These are phyloP conservation scores for Tetracladium setigerum DNA, from an alignment of 495 filamentous ascomycete genomes.

Conservation along the genomic window DNA sequence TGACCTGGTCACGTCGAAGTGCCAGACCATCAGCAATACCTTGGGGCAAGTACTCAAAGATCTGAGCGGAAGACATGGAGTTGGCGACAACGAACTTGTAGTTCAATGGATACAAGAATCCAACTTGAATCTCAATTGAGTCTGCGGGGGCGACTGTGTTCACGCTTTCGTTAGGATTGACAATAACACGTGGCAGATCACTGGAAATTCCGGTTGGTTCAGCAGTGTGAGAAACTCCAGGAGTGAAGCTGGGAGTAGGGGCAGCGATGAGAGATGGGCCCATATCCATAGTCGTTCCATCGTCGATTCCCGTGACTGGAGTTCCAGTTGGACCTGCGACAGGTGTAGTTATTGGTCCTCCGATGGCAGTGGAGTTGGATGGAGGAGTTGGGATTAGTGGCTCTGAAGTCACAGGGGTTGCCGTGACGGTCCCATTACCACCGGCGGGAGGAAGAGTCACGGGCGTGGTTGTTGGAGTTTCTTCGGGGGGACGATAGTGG, in stretches of 20 bases:
- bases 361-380: background rate
- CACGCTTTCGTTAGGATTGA: constrained; percentile 38
- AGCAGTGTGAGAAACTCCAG: constrained; percentile 7
- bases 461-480: background rate
- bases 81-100: constrained; percentile 73
- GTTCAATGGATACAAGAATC: constrained; percentile 71
- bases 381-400: background rate
- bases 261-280: constrained; percentile 21
- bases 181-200: constrained; percentile 65
- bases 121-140: constrained; percentile 67
- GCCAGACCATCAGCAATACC: constrained; percentile 63
- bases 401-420: background rate
- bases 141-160: constrained; percentile 41
- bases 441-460: constrained; percentile 3
- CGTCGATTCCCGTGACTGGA: constrained; percentile 14
- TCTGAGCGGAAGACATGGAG: constrained; percentile 67
- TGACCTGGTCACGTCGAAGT: constrained; percentile 40
- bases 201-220: constrained; percentile 34
- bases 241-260: constrained; percentile 12
- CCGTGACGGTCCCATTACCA: background rate
- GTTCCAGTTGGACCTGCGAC: constrained; percentile 7
- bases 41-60: constrained; percentile 72
- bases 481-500: background rate
- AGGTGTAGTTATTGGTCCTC: too few species aligned
- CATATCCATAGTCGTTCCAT: constrained; percentile 18